Base-by-base conservation (phyloP, 73 alveolate species). In the Durusdinium trenchii region DNA sequence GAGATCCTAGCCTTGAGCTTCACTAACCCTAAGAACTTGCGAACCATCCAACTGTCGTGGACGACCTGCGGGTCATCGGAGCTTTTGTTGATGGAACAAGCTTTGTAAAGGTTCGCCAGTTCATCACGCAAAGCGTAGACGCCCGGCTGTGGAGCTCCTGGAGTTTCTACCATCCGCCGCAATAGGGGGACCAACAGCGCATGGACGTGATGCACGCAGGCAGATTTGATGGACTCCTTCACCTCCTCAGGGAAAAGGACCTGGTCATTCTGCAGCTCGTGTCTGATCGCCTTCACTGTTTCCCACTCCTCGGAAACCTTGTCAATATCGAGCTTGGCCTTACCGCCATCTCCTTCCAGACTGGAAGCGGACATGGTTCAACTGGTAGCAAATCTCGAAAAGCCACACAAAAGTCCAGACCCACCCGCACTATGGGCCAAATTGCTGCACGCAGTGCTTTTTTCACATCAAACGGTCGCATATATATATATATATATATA, bases 11-110 rank as follows among this genome's bases (percentile, higher is more conserved):
- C 61, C 62, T 78, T 78, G 62, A 78, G 42, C 42, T 78, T 78
- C 62, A 78, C 87, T 43, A 78, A 7, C 12, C 87, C 87, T 14
- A 78, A 36, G 14, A 43, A 78, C 16, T 78, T 78, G 16, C 87
- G 42, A 12, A 43, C 46, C 87, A 78, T 78, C 87, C 87, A 78
- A 61, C 62, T 43, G 47, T 78, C 87, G 47, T 78, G 87, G 42
- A 78, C 16, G 32, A 78, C 43, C 62, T 42, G 54, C 62, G 62
- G 0, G 36, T 43, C 62, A n/a, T n/a, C n/a, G 9, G 12, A 38
- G 61, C 14, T 43, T 20, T 46, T 36, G 35, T 46, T 42, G n/a
- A n/a, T n/a, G 26, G 43, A 9, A 18, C 26, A 43, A 12, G 23
- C 6, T 43, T 45, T 1, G 64, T 78, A 78, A 40, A 78, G 47